Evolutionary conservation across 805 yeast species (phyloP).

Genomic region (Brettanomyces naardenensis): DNA sequence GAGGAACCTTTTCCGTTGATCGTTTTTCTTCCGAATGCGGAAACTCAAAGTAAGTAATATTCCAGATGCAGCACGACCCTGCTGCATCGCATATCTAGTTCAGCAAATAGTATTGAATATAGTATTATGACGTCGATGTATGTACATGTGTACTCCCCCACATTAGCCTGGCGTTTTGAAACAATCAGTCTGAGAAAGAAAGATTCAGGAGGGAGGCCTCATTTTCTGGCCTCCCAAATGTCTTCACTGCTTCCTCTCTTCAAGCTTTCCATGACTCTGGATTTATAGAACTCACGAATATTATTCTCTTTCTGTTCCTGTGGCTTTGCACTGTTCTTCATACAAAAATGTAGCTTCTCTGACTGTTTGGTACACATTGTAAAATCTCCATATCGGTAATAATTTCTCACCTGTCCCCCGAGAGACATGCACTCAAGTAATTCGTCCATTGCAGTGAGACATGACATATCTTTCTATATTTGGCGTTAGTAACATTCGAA

Average conservation of each 20-base stretch:
- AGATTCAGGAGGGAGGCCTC: too few relatives aligned
- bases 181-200: too few relatives aligned
- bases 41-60: too few relatives aligned
- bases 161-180: too few relatives aligned
- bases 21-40: too few relatives aligned
- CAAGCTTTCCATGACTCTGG: slow-evolving; percentile 51
- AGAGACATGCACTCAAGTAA: slow-evolving; percentile 78
- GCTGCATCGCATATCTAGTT: too few relatives aligned
- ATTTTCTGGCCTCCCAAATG: slow-evolving; percentile 52
- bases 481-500: background rate
- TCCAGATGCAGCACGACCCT: too few relatives aligned
- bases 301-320: slow-evolving; percentile 41
- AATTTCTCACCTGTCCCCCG: slow-evolving; percentile 83
- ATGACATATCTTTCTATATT: slow-evolving; percentile 40
- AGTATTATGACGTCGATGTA: too few relatives aligned
- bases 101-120: too few relatives aligned
- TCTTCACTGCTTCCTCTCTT: slow-evolving; percentile 74
- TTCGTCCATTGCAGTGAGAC: slow-evolving; percentile 82
- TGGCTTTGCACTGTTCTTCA: slow-evolving; percentile 46
- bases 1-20: too few relatives aligned
- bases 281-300: slow-evolving; percentile 66
- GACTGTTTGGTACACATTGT: slow-evolving; percentile 64
- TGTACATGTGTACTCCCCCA: too few relatives aligned
- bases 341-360: slow-evolving; percentile 74
- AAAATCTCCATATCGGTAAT: slow-evolving; percentile 77